Evolutionary conservation across 371 early-diverging fungal genomes (phyloP).

Genomic region (Actinomucor elegans): DNA sequence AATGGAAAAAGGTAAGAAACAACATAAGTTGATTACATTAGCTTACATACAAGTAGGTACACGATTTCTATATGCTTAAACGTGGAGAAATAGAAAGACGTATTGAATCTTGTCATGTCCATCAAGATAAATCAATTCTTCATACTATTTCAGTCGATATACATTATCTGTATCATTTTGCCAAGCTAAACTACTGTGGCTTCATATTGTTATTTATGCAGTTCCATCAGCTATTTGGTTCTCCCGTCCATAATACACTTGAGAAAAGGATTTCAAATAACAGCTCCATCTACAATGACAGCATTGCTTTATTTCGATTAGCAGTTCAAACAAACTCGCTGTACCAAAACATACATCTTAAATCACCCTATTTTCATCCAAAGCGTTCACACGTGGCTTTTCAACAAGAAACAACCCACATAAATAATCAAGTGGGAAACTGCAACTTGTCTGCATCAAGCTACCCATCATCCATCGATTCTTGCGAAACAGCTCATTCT

Average conservation of each 20-base stretch:
- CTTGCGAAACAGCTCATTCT: conserved; percentile 8
- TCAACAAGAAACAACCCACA: neutral
- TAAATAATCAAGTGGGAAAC: neutral
- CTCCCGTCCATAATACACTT: neutral
- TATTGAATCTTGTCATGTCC: neutral
- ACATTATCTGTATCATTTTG: conserved; percentile 13
- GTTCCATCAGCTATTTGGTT: conserved; percentile 3
- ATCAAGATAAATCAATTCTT: neutral
- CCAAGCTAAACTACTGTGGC: conserved; percentile 17
- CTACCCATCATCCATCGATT: neutral
- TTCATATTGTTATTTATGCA: conserved; percentile 13
- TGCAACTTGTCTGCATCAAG: neutral
- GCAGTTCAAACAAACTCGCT: neutral
- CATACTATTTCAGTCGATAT: conserved; percentile 12
- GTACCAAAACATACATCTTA: neutral
- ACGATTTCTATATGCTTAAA: conserved; percentile 17
- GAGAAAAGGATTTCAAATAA: neutral
- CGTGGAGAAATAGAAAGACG: conserved; percentile 20
- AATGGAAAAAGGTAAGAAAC: conserved; percentile 14
- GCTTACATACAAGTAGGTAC: conserved; percentile 7
- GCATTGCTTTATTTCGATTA: neutral
- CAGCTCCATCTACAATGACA: conserved; percentile 8
- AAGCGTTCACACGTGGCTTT: neutral
- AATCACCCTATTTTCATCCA: neutral
- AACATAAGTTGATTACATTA: neutral